A percentile compares a stretch with the other conserved stretches of the same genome.
phyloP scores from a whole-genome alignment of 805 yeast species.

The Monosporozyma aquatica region DNA sequence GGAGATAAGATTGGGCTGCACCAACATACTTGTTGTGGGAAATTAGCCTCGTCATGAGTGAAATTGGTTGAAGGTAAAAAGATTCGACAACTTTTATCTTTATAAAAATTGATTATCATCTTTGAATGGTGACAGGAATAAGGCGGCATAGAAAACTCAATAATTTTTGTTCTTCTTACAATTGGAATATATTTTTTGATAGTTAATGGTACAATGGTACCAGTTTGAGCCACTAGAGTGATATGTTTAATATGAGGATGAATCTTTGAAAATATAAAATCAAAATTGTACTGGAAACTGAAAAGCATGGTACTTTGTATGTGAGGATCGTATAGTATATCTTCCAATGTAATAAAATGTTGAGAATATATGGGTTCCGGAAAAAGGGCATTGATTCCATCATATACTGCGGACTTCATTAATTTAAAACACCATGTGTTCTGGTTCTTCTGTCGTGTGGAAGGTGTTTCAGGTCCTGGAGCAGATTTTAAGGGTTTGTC shows the following conservation, averaged over 20 bases:
- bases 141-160: constrained; percentile 32
- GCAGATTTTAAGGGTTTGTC: too few species aligned
- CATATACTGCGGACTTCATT: constrained; percentile 19
- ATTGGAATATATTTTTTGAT: constrained; percentile 5
- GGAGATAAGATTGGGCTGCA: constrained; percentile 27
- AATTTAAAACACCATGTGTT: constrained; percentile 14
- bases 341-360: constrained; percentile 21
- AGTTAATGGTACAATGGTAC: constrained; percentile 25
- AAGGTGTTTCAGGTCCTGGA: too few species aligned
- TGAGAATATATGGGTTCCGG: constrained; percentile 6
- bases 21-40: constrained; percentile 63
- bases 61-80: constrained; percentile 54
- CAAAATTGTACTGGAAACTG: constrained; percentile 40
- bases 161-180: constrained; percentile 11
- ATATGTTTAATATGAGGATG: constrained; percentile 13
- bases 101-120: constrained; percentile 50
- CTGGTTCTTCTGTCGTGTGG: neutral
- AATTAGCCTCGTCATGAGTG: constrained; percentile 43
- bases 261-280: constrained; percentile 31
- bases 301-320: constrained; percentile 37
- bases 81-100: constrained; percentile 39
- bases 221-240: constrained; percentile 27
- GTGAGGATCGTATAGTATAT: constrained; percentile 30
- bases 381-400: constrained; percentile 1
- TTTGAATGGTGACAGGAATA: constrained; percentile 56